A percentile compares a stretch with the other conserved stretches of the same genome.
Evolutionary conservation across 1,139 yeast species (phyloP).

Genomic region (Suhomyces ambrosiae): DNA sequence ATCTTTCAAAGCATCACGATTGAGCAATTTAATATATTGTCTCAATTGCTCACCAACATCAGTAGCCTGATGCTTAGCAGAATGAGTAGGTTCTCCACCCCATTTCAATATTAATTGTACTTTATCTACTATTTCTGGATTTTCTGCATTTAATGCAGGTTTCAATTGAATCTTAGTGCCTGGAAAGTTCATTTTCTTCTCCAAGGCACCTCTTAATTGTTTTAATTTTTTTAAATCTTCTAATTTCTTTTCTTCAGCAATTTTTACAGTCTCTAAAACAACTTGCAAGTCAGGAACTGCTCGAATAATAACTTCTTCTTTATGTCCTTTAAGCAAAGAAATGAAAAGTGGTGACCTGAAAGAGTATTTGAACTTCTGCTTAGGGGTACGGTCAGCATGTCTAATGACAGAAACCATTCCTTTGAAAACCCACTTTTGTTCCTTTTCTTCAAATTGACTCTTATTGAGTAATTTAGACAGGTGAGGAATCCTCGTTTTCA

Average conservation of each 20-base stretch:
- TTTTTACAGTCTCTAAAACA: constrained; percentile 79
- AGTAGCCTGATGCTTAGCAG: constrained; percentile 90
- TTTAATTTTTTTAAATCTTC: constrained; percentile 80
- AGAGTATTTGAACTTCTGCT: constrained; percentile 95
- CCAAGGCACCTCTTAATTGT: constrained; percentile 80
- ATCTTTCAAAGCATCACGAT: constrained; percentile 80
- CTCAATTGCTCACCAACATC: constrained; percentile 96
- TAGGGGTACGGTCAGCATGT: constrained; percentile 99
- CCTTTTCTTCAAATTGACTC: constrained; percentile 68
- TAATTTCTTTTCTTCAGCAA: constrained; percentile 74
- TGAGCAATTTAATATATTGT: constrained; percentile 84
- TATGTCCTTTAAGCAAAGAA: constrained; percentile 87
- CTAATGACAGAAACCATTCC: constrained; percentile 90
- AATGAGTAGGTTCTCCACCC: constrained; percentile 99
- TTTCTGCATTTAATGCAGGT: constrained; percentile 71
- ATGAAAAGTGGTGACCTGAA: constrained; percentile 86
- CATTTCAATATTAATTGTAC: constrained; percentile 95
- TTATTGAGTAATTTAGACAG: constrained; percentile 40
- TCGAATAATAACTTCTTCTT: constrained; percentile 92
- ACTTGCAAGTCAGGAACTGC: constrained; percentile 84
- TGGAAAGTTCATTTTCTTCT: constrained; percentile 85
- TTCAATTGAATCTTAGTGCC: constrained; percentile 97
- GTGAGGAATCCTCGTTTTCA: constrained; percentile 43
- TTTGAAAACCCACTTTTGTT: constrained; percentile 96
- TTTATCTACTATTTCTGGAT: constrained; percentile 75